These are phyloP conservation scores for Cupressus sempervirens DNA, from an alignment of 75 land plant species.

Conservation along the genomic window DNA sequence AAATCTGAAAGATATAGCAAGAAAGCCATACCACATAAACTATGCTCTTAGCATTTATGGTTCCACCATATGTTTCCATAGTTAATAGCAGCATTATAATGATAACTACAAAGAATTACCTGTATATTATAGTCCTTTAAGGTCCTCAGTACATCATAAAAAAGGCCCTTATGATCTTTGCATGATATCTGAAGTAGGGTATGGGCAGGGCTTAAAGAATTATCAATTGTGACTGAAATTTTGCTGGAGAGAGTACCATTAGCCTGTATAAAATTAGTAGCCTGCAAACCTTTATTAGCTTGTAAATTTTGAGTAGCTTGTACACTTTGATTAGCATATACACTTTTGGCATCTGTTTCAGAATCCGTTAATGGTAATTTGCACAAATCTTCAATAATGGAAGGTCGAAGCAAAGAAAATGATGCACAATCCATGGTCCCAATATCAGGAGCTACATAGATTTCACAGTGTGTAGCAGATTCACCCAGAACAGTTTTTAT, in stretches of 20 bases:
- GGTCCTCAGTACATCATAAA: slow-evolving; percentile 84
- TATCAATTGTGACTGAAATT: slow-evolving; percentile 51
- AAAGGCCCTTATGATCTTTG: slow-evolving; percentile 74
- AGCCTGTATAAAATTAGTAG: neutral
- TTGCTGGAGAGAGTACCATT: slow-evolving; percentile 2
- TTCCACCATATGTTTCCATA: neutral
- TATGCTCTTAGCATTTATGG: neutral
- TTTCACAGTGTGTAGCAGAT: slow-evolving; percentile 38
- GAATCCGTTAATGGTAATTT: slow-evolving; percentile 17
- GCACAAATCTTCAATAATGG: slow-evolving; percentile 45
- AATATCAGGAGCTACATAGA: slow-evolving; percentile 46
- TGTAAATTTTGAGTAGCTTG: neutral
- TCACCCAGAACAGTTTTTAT: slow-evolving; percentile 46
- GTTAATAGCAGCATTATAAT: neutral
- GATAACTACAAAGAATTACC: slow-evolving; percentile 31
- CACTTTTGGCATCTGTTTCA: neutral
- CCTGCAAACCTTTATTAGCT: neutral
- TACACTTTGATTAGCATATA: neutral
- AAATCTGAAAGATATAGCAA: slow-evolving; percentile 37
- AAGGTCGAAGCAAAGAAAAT: slow-evolving; percentile 38
- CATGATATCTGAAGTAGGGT: slow-evolving; percentile 73
- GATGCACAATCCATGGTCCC: slow-evolving; percentile 39
- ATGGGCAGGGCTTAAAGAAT: slow-evolving; percentile 71
- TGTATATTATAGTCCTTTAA: slow-evolving; percentile 77
- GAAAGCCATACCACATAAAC: neutral